These are phyloP conservation scores for Trichophyton equinum DNA, from an alignment of 2,329 filamentous ascomycete species.

Conservation along the genomic window DNA sequence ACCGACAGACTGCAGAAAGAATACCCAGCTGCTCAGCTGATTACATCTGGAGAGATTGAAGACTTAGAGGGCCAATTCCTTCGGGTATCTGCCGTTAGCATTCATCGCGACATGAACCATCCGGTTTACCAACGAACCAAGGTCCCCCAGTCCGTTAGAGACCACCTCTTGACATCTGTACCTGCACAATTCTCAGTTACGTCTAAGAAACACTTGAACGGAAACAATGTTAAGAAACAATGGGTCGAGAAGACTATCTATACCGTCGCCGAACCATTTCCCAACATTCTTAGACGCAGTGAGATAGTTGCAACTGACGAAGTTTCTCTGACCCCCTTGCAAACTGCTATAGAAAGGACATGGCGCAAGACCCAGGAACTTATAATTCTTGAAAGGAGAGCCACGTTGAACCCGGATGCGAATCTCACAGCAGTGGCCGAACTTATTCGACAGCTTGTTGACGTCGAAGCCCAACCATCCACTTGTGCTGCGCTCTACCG, in stretches of 20 bases:
- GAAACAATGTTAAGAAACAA: slow-evolving; percentile 56
- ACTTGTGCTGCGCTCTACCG: slow-evolving; percentile 69
- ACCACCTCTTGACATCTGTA: slow-evolving; percentile 68
- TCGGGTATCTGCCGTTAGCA: slow-evolving; percentile 65
- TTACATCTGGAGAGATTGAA: slow-evolving; percentile 56
- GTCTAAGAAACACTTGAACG: slow-evolving; percentile 55
- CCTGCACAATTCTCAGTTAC: slow-evolving; percentile 71
- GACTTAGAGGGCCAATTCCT: slow-evolving; percentile 86
- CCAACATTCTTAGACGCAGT: slow-evolving; percentile 76
- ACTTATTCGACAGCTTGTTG: slow-evolving; percentile 63
- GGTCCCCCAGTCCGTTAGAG: slow-evolving; percentile 69
- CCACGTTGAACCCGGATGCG: slow-evolving; percentile 59
- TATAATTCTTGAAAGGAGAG: slow-evolving; percentile 58
- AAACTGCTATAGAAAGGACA: slow-evolving; percentile 84
- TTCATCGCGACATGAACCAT: slow-evolving; percentile 69
- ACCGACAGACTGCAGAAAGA: slow-evolving; percentile 86
- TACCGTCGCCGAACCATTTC: slow-evolving; percentile 73
- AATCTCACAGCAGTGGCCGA: slow-evolving; percentile 58
- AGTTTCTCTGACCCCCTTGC: slow-evolving; percentile 56
- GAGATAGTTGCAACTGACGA: slow-evolving; percentile 63
- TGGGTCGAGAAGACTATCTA: slow-evolving; percentile 75
- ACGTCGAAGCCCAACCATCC: slow-evolving; percentile 59
- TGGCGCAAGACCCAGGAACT: slow-evolving; percentile 85
- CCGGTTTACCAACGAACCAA: slow-evolving; percentile 80
- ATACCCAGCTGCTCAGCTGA: slow-evolving; percentile 72